phyloP scores from a whole-genome alignment of 495 filamentous ascomycete species.

The Letharia columbiana region DNA sequence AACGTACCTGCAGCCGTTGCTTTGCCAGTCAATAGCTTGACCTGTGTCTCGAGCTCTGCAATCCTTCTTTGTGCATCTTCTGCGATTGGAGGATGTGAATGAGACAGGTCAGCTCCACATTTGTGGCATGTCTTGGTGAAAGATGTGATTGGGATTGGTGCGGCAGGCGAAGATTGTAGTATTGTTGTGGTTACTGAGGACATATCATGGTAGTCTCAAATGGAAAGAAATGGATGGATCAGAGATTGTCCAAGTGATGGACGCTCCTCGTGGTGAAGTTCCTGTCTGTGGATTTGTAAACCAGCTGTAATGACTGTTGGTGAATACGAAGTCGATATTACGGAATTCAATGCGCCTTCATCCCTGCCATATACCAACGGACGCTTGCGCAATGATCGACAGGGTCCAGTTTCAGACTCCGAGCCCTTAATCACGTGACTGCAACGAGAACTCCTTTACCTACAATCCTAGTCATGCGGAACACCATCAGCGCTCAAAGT shows the following conservation, averaged over 20 bases:
- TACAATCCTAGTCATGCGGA: no score
- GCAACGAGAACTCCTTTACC: no score
- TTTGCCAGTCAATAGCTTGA: slow-evolving; percentile 63
- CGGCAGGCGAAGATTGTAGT: slow-evolving; percentile 4
- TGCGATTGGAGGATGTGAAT: slow-evolving; percentile 28
- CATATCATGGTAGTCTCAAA: slow-evolving; percentile 18
- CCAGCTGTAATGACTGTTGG: neutral
- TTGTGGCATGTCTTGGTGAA: slow-evolving; percentile 38
- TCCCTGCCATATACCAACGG: neutral
- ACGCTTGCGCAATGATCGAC: slow-evolving; percentile 3
- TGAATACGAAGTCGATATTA: no score
- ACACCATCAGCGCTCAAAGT: no score
- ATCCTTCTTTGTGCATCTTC: slow-evolving; percentile 59
- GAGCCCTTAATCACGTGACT: no score
- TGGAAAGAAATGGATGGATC: neutral
- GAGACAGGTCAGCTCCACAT: slow-evolving; percentile 38
- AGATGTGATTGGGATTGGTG: slow-evolving; percentile 24
- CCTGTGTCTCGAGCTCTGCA: slow-evolving; percentile 72
- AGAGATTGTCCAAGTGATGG: neutral
- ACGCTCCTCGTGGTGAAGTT: neutral
- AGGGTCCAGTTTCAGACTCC: neutral
- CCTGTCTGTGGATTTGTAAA: neutral
- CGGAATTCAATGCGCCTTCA: neutral
- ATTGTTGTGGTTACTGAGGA: slow-evolving; percentile 20
- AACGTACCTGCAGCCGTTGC: slow-evolving; percentile 63